Evolutionary conservation across 2,329 filamentous ascomycete species (phyloP).

Genomic region (Capronia epimyces): DNA sequence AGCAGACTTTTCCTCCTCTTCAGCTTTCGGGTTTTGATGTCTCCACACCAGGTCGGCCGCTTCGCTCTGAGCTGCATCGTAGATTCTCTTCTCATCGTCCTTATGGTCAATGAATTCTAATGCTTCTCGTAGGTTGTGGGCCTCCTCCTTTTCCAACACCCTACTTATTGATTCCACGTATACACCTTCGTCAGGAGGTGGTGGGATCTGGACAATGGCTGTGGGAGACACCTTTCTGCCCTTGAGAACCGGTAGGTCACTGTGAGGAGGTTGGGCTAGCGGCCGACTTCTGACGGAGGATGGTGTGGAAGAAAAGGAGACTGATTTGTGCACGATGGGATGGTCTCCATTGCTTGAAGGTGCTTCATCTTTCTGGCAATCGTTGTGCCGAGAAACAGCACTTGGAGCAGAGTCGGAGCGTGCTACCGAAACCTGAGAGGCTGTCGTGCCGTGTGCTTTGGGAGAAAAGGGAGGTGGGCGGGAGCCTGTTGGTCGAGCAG

Average conservation of each 20-base stretch:
- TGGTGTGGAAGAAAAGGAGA: slow-evolving; percentile 13
- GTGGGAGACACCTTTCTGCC: slow-evolving; percentile 37
- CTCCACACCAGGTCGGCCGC: slow-evolving; percentile 61
- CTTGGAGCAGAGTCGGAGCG: slow-evolving; percentile 28
- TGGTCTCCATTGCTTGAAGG: neutral
- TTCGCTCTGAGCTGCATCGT: slow-evolving; percentile 56
- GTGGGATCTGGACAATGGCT: slow-evolving; percentile 31
- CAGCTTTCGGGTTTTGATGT: slow-evolving; percentile 52
- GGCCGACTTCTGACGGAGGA: slow-evolving; percentile 32
- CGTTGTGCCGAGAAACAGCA: neutral
- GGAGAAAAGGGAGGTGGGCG: slow-evolving; percentile 48
- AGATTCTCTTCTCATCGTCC: slow-evolving; percentile 49
- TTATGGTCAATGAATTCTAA: slow-evolving; percentile 55
- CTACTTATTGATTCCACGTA: slow-evolving; percentile 53
- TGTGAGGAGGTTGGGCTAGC: slow-evolving; percentile 36
- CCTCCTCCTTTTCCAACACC: slow-evolving; percentile 56
- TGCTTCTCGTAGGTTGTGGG: slow-evolving; percentile 51
- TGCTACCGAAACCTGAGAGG: slow-evolving; percentile 13
- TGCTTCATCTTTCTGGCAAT: neutral
- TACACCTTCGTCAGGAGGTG: slow-evolving; percentile 37
- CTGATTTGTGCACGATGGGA: slow-evolving; percentile 13
- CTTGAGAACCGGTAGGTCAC: slow-evolving; percentile 30
- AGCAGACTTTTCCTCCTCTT: slow-evolving; percentile 45
- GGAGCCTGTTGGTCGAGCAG: slow-evolving; percentile 55
- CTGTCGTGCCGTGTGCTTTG: slow-evolving; percentile 11